Evolutionary conservation across 768 basidiomycete genomes (phyloP).

Genomic region (Hortiboletus campestris): DNA sequence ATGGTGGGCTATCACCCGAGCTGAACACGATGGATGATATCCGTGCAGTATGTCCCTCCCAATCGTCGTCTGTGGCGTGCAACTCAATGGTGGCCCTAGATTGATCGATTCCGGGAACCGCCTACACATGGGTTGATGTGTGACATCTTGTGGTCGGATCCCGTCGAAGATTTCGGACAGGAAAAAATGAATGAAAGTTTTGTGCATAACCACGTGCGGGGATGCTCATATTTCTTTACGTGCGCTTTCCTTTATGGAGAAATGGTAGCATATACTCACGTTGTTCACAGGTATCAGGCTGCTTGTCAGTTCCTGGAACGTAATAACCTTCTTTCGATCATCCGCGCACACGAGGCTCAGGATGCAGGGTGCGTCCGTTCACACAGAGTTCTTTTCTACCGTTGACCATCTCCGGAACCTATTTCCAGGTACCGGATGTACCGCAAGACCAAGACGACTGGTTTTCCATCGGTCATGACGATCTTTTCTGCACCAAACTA

Average conservation of each 20-base stretch:
- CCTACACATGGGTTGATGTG: conserved; percentile 98
- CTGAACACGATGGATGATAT: conserved; percentile 94
- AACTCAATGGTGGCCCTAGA: conserved; percentile 41
- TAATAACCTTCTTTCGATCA: conserved; percentile 95
- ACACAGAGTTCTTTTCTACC: not conserved
- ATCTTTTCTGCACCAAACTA: conserved; percentile 99
- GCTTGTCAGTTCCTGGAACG: conserved; percentile 97
- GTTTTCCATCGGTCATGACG: conserved; percentile 99
- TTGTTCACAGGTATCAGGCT: conserved; percentile 74
- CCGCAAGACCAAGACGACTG: conserved; percentile 95
- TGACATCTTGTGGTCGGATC: conserved; percentile 98
- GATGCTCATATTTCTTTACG: conserved; percentile 96
- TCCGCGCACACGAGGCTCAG: conserved; percentile 97
- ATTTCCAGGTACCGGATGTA: conserved; percentile 89
- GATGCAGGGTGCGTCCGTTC: conserved; percentile 83
- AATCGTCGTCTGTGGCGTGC: not conserved
- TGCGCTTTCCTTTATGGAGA: conserved; percentile 33
- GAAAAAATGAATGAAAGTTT: conserved; percentile 92
- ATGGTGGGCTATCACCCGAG: conserved; percentile 95
- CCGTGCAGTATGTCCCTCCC: conserved; percentile 57
- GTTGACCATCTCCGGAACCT: not conserved
- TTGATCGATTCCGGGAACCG: conserved; percentile 98
- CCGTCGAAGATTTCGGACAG: conserved; percentile 94
- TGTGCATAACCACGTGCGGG: conserved; percentile 93
- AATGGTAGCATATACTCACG: not conserved